Evolutionary conservation across 2,329 filamentous ascomycete genomes (phyloP), one percentile per base, ranked within the genome.

Genomic region (Hypoxylon sp.): DNA sequence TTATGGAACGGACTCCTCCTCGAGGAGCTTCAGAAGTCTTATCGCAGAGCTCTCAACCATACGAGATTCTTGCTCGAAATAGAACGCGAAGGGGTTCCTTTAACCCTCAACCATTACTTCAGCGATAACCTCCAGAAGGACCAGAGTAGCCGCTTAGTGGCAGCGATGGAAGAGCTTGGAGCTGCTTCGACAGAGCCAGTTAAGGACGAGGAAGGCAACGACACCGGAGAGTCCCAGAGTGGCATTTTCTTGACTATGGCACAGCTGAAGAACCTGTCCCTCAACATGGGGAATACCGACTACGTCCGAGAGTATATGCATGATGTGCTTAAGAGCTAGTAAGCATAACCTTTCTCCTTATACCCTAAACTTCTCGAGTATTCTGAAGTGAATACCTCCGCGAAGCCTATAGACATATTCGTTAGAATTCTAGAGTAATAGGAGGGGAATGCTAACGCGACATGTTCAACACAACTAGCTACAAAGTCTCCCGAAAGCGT

Each of bases 321-420:
- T 57, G 84, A 91, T 61, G 83, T 85, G 1, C 78, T 91, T 0
- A 73, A 79, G 26, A 80, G 83, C 1, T 91, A 89, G n/a, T n/a
- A n/a, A n/a, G n/a, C n/a, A n/a, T n/a, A n/a, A n/a, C n/a, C n/a
- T n/a, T n/a, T n/a, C n/a, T n/a, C n/a, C n/a, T n/a, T n/a, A n/a
- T n/a, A n/a, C n/a, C n/a, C n/a, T n/a, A n/a, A n/a, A n/a, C n/a
- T n/a, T n/a, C n/a, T n/a, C n/a, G n/a, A n/a, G n/a, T n/a, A n/a
- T n/a, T n/a, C n/a, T n/a, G n/a, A n/a, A n/a, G n/a, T n/a, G n/a
- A n/a, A n/a, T n/a, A n/a, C n/a, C n/a, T n/a, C n/a, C n/a, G n/a
- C n/a, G n/a, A n/a, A n/a, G n/a, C n/a, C n/a, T n/a, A n/a, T n/a
- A n/a, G n/a, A n/a, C n/a, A n/a, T n/a, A n/a, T n/a, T n/a, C n/a